Percentiles rank a stretch among this genome's conserved stretches.
phyloP scores from a whole-genome alignment of 257 asterid genomes.

The Thymus mandschuricus region DNA sequence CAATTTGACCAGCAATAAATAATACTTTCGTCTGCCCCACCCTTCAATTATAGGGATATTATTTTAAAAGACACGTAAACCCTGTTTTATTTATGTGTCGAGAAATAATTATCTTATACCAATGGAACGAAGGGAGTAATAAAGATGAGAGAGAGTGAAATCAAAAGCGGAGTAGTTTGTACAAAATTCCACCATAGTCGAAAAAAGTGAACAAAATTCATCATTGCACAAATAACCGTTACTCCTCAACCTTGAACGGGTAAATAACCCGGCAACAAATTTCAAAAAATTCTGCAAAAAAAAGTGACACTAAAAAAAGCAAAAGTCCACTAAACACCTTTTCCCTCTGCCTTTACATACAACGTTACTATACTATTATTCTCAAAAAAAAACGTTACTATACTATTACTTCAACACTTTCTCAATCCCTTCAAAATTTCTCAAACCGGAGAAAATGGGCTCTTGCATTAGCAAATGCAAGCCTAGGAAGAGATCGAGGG shows the following conservation, averaged over 20 bases:
- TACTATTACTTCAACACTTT: background rate
- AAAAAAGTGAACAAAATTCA: constrained; percentile 13
- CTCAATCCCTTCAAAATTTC: constrained; percentile 26
- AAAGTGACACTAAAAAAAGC: constrained; percentile 29
- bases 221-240: constrained; percentile 50
- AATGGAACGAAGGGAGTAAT: too few relatives aligned
- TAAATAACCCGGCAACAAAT: constrained; percentile 51
- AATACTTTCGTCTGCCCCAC: too few relatives aligned
- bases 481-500: constrained; percentile 47
- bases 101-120: too few relatives aligned
- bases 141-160: too few relatives aligned
- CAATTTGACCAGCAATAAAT: too few relatives aligned
- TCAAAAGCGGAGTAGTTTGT: too few relatives aligned
- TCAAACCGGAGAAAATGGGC: constrained; percentile 53
- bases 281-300: constrained; percentile 49
- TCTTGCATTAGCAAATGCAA: constrained; percentile 85
- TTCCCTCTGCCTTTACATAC: constrained; percentile 28
- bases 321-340: constrained; percentile 38
- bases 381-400: too few relatives aligned
- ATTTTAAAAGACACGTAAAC: too few relatives aligned
- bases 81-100: too few relatives aligned
- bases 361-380: too few relatives aligned
- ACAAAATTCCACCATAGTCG: too few relatives aligned
- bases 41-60: too few relatives aligned
- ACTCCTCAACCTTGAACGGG: constrained; percentile 46